A percentile compares a stretch with the other conserved stretches of the same genome.
Evolutionary conservation across 805 yeast genomes (phyloP).

Genomic region (Candida pseudofarinosa): DNA sequence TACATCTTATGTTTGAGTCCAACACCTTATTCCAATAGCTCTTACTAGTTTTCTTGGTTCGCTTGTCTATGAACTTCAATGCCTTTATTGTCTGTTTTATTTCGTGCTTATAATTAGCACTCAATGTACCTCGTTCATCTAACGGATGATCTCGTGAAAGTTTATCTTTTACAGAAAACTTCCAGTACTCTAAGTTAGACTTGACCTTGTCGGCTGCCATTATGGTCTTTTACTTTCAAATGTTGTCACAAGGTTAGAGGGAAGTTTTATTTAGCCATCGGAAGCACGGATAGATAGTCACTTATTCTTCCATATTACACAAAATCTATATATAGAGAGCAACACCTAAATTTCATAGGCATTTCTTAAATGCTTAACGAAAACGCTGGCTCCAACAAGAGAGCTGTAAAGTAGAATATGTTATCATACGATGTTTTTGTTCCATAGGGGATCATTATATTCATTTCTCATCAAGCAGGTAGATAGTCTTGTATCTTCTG

Average conservation of each 20-base stretch:
- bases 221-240: not conserved
- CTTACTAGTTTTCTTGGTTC: conserved; percentile 20
- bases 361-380: too few species aligned
- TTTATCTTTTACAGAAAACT: conserved; percentile 11
- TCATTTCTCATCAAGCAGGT: too few species aligned
- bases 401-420: too few species aligned
- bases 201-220: conserved; percentile 12
- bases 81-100: conserved; percentile 40
- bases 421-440: too few species aligned
- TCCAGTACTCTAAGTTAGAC: conserved; percentile 7
- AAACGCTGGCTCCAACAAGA: too few species aligned
- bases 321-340: not conserved
- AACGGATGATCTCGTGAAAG: conserved; percentile 10
- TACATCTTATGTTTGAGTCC: conserved; percentile 26
- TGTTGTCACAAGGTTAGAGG: not conserved
- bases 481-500: too few species aligned
- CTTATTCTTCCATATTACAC: not conserved
- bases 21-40: conserved; percentile 28
- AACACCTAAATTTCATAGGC: too few species aligned
- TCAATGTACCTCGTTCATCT: conserved; percentile 34
- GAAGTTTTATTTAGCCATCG: not conserved
- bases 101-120: conserved; percentile 43
- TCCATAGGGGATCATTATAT: too few species aligned
- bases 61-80: conserved; percentile 32
- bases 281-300: not conserved